These are phyloP conservation scores for Rhodotorula taiwanensis DNA, from an alignment of 768 basidiomycete genomes.

Conservation along the genomic window DNA sequence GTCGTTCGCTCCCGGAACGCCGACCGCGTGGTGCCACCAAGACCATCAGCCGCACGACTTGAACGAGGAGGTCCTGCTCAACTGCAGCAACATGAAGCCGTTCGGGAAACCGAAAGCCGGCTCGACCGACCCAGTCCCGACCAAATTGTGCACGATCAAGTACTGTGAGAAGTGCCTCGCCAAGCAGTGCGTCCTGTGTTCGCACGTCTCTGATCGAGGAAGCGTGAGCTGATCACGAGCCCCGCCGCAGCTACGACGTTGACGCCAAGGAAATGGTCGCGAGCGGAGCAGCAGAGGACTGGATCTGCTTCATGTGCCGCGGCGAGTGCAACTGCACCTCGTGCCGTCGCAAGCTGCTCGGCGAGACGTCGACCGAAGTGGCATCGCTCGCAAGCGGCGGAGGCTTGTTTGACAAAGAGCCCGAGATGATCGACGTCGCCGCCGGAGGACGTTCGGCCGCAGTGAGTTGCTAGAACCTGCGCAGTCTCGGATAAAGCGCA, in stretches of 20 bases:
- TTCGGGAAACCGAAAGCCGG: background rate
- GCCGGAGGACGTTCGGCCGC: background rate
- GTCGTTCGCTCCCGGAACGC: no score
- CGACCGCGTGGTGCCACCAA: background rate
- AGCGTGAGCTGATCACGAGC: background rate
- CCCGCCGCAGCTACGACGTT: slow-evolving; percentile 3
- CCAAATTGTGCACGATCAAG: background rate
- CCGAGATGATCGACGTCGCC: background rate
- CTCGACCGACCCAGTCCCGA: background rate
- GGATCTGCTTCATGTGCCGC: slow-evolving; percentile 15
- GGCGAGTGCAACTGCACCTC: slow-evolving; percentile 9
- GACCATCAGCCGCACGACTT: slow-evolving; percentile 13
- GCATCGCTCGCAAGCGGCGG: no score
- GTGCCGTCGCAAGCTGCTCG: background rate
- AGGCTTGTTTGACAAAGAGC: background rate
- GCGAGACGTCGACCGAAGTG: background rate
- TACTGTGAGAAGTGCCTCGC: slow-evolving; percentile 11
- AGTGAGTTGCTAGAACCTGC: background rate
- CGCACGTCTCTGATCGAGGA: no score
- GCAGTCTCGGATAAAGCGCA: no score
- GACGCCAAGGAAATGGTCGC: background rate
- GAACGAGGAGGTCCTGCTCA: background rate
- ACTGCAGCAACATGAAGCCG: slow-evolving; percentile 7
- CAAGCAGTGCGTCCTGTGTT: slow-evolving; percentile 3
- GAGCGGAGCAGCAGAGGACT: background rate